These are phyloP conservation scores for Blastocystis sp. DNA, from an alignment of 352 stramenopile genomes.

Conservation along the genomic window DNA sequence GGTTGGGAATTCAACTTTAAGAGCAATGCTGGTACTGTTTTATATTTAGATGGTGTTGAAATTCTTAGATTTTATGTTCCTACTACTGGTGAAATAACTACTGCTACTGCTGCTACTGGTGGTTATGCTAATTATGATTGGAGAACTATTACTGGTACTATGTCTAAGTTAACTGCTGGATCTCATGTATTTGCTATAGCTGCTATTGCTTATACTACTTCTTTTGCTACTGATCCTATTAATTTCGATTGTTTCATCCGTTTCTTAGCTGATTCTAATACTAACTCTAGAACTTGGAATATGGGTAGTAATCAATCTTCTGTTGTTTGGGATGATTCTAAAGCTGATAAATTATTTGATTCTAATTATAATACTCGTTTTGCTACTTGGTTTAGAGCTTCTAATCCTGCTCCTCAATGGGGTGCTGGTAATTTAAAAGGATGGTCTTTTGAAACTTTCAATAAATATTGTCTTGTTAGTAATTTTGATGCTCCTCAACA, in stretches of 20 bases:
- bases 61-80: conserved; percentile 4
- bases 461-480: conserved; percentile 25
- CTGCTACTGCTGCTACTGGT: not conserved
- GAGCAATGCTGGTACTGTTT: not conserved
- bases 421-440: conserved; percentile 12
- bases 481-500: conserved; percentile 4
- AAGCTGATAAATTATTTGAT: too few species aligned
- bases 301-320: too few species aligned
- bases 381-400: too few species aligned
- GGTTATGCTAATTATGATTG: not conserved
- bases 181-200: not conserved
- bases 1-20: conserved; percentile 13
- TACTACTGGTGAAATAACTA: conserved; percentile 3
- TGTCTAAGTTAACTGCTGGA: not conserved
- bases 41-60: conserved; percentile 13
- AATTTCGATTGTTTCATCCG: too few species aligned
- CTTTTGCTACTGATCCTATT: too few species aligned
- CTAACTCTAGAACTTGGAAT: too few species aligned
- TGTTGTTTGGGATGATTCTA: too few species aligned
- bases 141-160: not conserved
- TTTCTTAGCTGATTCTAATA: too few species aligned
- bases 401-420: too few species aligned
- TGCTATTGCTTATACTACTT: too few species aligned
- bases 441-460: conserved; percentile 1
- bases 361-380: too few species aligned